phyloP scores from a whole-genome alignment of 176 grass and related monocot species.

The Urochloa ruziziensis region DNA sequence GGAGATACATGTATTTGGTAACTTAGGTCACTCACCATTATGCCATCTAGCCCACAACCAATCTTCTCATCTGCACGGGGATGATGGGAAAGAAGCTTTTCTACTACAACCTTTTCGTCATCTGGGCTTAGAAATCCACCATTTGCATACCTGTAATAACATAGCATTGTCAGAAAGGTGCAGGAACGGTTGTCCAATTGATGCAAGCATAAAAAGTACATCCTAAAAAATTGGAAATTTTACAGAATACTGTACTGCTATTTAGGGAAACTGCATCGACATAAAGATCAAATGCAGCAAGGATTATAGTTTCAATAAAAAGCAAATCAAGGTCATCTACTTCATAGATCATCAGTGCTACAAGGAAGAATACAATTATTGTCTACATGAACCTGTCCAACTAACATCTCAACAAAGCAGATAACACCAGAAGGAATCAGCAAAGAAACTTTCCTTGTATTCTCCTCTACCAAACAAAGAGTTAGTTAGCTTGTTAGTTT shows the following conservation, averaged over 20 bases:
- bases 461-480: too few relatives aligned
- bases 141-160: constrained; percentile 61
- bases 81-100: constrained; percentile 84
- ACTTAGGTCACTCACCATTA: constrained; percentile 60
- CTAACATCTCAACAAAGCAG: too few relatives aligned
- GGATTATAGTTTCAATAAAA: not conserved
- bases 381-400: too few relatives aligned
- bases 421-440: too few relatives aligned
- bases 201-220: not conserved
- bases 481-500: too few relatives aligned
- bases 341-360: not conserved
- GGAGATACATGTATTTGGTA: not conserved
- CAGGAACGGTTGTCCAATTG: not conserved
- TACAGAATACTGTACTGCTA: not conserved
- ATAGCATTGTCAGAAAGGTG: constrained; percentile 4
- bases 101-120: constrained; percentile 56
- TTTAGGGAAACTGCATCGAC: not conserved
- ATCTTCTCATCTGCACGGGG: constrained; percentile 74
- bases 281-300: not conserved
- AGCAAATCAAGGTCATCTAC: not conserved
- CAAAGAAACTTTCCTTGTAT: too few relatives aligned
- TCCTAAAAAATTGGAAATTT: not conserved
- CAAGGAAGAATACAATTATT: not conserved
- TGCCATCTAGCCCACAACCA: constrained; percentile 78
- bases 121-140: constrained; percentile 45